Evolutionary conservation across 2,329 filamentous ascomycete species (phyloP).

Genomic region (Albophoma yamanashiensis): DNA sequence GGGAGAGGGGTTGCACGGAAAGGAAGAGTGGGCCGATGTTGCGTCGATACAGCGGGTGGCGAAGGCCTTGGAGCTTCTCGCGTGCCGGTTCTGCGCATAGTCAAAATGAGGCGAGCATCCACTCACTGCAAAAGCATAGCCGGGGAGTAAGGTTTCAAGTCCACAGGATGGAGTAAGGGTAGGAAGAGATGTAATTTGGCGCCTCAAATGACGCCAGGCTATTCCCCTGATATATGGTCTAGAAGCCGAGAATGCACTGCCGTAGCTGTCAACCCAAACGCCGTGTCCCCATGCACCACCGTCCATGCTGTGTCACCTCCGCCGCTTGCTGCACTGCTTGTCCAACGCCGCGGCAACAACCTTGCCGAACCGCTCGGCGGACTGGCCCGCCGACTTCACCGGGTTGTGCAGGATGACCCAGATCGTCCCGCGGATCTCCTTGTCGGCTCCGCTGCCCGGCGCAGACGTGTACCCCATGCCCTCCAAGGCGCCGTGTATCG

Average conservation of each 20-base stretch:
- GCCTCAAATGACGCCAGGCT: background rate
- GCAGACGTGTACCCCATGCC: conserved; percentile 12
- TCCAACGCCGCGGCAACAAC: conserved; percentile 8
- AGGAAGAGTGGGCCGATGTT: conserved; percentile 37
- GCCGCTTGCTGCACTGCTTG: conserved; percentile 1
- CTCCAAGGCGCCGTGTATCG: conserved; percentile 16
- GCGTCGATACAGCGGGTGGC: conserved; percentile 27
- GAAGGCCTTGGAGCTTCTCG: conserved; percentile 13
- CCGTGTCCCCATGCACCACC: background rate
- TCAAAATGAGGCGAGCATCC: background rate
- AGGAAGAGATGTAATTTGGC: background rate
- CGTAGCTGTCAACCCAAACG: background rate
- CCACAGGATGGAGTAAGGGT: background rate
- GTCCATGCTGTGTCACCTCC: background rate
- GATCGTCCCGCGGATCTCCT: conserved; percentile 13
- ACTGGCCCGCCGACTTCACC: conserved; percentile 5
- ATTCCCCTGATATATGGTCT: background rate
- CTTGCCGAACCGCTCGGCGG: conserved; percentile 10
- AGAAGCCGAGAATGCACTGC: background rate
- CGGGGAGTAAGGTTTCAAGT: background rate
- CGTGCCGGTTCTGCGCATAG: conserved; percentile 16
- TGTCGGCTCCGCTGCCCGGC: conserved; percentile 3
- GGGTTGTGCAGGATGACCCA: conserved; percentile 12
- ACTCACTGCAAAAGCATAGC: background rate
- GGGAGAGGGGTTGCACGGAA: conserved; percentile 37